Conservation (phyloP, 768 basidiomycete genomes). For the Obba rivulosa region DNA sequence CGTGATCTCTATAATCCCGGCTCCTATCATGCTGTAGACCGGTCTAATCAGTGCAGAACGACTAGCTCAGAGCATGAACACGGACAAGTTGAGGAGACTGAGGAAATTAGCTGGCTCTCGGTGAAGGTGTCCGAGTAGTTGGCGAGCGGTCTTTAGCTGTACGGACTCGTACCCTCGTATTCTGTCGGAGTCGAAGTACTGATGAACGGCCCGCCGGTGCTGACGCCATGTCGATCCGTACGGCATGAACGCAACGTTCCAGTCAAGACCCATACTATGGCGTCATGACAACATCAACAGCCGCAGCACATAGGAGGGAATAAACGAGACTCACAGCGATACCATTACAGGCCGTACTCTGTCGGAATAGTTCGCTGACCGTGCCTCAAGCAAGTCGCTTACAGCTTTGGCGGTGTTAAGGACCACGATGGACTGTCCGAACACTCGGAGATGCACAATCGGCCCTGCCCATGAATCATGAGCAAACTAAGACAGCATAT, state of each 20-base stretch:
- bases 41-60: background rate
- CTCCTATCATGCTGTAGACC: background rate
- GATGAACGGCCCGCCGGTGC: constrained; percentile 35
- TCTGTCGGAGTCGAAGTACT: constrained; percentile 34
- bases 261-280: constrained; percentile 37
- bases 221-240: constrained; percentile 39
- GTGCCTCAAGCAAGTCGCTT: background rate
- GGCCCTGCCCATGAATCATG: constrained; percentile 12
- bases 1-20: background rate
- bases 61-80: background rate
- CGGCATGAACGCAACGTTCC: constrained; percentile 34
- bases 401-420: constrained; percentile 1
- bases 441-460: constrained; percentile 23
- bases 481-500: background rate
- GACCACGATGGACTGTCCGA: constrained; percentile 11
- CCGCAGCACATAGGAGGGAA: background rate
- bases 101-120: constrained; percentile 31
- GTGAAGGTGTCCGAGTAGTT: constrained; percentile 25
- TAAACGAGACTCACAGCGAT: constrained; percentile 4
- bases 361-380: too few relatives aligned
- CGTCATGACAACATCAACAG: background rate
- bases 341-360: constrained; percentile 6
- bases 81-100: constrained; percentile 32
- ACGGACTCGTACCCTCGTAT: constrained; percentile 25
- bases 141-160: constrained; percentile 22